These are phyloP conservation scores for Gastrolobium villosum DNA, from an alignment of 306 rosid species.

Conservation along the genomic window DNA sequence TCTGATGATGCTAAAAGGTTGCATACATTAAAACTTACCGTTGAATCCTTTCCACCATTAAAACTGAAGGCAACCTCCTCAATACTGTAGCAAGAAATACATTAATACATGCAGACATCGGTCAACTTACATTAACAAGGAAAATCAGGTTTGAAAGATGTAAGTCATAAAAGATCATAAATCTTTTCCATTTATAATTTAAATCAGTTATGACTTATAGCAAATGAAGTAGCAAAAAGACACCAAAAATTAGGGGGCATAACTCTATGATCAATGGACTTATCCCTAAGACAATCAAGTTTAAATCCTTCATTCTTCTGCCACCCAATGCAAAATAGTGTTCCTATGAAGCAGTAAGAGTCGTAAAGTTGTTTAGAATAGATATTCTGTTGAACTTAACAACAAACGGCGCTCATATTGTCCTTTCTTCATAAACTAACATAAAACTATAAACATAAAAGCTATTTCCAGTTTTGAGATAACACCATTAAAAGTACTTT, in stretches of 20 bases:
- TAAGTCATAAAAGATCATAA: slow-evolving; percentile 15
- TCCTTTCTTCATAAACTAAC: slow-evolving; percentile 17
- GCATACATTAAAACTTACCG: slow-evolving; percentile 64
- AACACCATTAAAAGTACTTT: slow-evolving; percentile 18
- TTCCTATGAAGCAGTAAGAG: not conserved
- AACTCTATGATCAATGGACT: slow-evolving; percentile 17
- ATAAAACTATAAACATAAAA: slow-evolving; percentile 7
- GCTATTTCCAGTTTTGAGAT: not conserved
- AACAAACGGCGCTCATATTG: not conserved
- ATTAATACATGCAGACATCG: slow-evolving; percentile 28
- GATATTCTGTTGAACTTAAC: not conserved
- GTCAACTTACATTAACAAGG: slow-evolving; percentile 40
- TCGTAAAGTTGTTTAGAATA: not conserved
- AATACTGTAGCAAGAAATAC: slow-evolving; percentile 62
- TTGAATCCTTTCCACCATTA: slow-evolving; percentile 99
- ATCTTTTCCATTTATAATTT: slow-evolving; percentile 7
- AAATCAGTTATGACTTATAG: slow-evolving; percentile 17
- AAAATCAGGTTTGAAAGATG: slow-evolving; percentile 26
- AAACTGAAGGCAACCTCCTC: slow-evolving; percentile 97
- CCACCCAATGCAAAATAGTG: not conserved
- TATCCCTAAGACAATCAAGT: slow-evolving; percentile 26
- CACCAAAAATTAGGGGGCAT: slow-evolving; percentile 3
- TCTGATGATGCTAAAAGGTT: slow-evolving; percentile 41
- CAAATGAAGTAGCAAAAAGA: slow-evolving; percentile 32
- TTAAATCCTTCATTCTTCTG: slow-evolving; percentile 20